Conservation (phyloP, 768 basidiomycete genomes). For the Lepiota subincarnata region DNA sequence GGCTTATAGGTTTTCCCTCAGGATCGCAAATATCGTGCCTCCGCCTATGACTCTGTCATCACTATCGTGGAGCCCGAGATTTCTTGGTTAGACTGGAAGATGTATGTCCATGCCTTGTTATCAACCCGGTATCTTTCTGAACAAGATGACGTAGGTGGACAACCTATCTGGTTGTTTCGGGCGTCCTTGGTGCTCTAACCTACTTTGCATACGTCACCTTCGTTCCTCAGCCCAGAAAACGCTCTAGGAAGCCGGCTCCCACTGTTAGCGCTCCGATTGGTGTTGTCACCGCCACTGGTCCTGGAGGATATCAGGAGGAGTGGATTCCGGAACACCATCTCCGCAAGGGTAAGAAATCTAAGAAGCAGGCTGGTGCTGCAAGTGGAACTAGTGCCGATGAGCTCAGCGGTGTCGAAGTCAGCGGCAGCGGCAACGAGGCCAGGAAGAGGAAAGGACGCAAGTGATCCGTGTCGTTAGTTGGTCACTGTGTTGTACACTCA, state of each 20-base stretch:
- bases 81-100: conserved; percentile 75
- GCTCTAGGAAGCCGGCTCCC: conserved; percentile 38
- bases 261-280: conserved; percentile 52
- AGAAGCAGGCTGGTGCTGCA: conserved; percentile 41
- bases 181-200: conserved; percentile 54
- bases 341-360: conserved; percentile 55
- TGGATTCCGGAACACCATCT: conserved; percentile 93
- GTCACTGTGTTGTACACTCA: neutral
- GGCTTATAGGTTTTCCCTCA: conserved; percentile 21
- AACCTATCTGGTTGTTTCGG: conserved; percentile 68
- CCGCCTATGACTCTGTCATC: conserved; percentile 72
- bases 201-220: conserved; percentile 68
- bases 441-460: conserved; percentile 54
- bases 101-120: conserved; percentile 42
- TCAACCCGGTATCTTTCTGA: neutral
- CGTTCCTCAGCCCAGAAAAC: conserved; percentile 60
- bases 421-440: conserved; percentile 61
- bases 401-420: conserved; percentile 60
- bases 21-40: conserved; percentile 56
- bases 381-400: conserved; percentile 60
- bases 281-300: conserved; percentile 57
- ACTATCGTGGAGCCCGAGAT: conserved; percentile 76
- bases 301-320: conserved; percentile 77
- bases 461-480: conserved; percentile 14
- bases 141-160: conserved; percentile 37